These are phyloP conservation scores for Aspergillus pseudoterreus DNA, from an alignment of 2,329 filamentous ascomycete species.

Conservation along the genomic window DNA sequence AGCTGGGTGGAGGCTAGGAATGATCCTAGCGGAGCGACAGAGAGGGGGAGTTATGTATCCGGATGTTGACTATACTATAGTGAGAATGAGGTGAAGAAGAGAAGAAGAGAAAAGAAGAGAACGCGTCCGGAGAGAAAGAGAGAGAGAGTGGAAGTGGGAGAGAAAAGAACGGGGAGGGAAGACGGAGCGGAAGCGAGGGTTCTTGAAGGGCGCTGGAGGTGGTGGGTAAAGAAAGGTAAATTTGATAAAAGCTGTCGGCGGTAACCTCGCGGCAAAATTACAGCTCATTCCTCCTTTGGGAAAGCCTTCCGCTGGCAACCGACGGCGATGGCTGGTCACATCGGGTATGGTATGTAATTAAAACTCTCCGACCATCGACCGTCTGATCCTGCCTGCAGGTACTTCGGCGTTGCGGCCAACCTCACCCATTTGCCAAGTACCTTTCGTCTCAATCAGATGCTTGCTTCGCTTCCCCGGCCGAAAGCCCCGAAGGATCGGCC, in stretches of 20 bases:
- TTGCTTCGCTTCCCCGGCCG: neutral
- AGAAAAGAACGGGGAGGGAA: slow-evolving; percentile 10
- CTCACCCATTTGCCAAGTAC: too few species aligned
- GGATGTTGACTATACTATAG: neutral
- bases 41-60: neutral
- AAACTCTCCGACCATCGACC: neutral
- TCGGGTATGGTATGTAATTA: neutral
- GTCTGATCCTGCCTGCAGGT: neutral
- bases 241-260: slow-evolving; percentile 11
- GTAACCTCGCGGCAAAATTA: too few species aligned
- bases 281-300: too few species aligned
- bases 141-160: slow-evolving; percentile 11
- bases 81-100: slow-evolving; percentile 1
- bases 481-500: slow-evolving; percentile 20
- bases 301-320: neutral
- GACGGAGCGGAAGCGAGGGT: slow-evolving; percentile 15
- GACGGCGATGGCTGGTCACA: neutral
- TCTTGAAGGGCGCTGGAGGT: neutral
- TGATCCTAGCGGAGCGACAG: slow-evolving; percentile 2
- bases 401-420: too few species aligned
- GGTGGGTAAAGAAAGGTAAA: slow-evolving; percentile 1
- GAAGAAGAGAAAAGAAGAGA: neutral
- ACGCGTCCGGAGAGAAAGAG: slow-evolving; percentile 6
- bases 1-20: slow-evolving; percentile 1
- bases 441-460: slow-evolving; percentile 4